Percentiles rank a stretch among this genome's conserved stretches.
These are phyloP conservation scores for Brassica hybrid DNA, from an alignment of 441 rosid species.

Conservation along the genomic window DNA sequence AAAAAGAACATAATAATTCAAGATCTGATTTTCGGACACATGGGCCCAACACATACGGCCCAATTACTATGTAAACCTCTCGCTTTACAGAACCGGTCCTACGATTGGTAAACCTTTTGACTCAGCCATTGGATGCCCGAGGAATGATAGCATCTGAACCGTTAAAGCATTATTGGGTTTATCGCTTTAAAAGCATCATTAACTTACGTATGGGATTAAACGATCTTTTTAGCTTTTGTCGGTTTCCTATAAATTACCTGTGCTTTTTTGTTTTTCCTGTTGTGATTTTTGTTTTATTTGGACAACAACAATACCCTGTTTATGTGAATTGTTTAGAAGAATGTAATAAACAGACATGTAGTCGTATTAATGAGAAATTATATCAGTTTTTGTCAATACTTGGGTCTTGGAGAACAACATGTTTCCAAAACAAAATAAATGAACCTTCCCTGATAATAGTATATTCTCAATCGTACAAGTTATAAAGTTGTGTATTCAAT, in stretches of 20 bases:
- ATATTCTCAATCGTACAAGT: constrained; percentile 33
- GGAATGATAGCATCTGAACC: constrained; percentile 33
- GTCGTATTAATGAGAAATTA: constrained; percentile 22
- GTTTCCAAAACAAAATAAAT: constrained; percentile 53
- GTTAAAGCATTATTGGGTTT: constrained; percentile 27
- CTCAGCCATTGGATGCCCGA: constrained; percentile 25
- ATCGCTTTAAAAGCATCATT: constrained; percentile 25
- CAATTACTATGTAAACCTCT: constrained; percentile 23
- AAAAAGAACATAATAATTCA: constrained; percentile 14
- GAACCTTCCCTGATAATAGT: constrained; percentile 27
- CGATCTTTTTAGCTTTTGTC: constrained; percentile 38
- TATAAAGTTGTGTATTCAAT: constrained; percentile 11
- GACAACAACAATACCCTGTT: not conserved
- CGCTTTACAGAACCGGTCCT: constrained; percentile 25
- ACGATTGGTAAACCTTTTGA: constrained; percentile 27
- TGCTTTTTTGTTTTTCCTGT: not conserved
- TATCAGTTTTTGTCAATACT: constrained; percentile 31
- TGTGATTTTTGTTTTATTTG: constrained; percentile 14
- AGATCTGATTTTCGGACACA: constrained; percentile 18
- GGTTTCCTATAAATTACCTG: constrained; percentile 26
- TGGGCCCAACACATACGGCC: constrained; percentile 36
- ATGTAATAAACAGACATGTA: not conserved
- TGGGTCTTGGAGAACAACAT: constrained; percentile 31
- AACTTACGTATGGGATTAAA: constrained; percentile 37
- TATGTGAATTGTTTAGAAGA: not conserved